A percentile compares a stretch with the other conserved stretches of the same genome.
Evolutionary conservation across 2,329 filamentous ascomycete species (phyloP).

Genomic region (Ophiostoma sp.): DNA sequence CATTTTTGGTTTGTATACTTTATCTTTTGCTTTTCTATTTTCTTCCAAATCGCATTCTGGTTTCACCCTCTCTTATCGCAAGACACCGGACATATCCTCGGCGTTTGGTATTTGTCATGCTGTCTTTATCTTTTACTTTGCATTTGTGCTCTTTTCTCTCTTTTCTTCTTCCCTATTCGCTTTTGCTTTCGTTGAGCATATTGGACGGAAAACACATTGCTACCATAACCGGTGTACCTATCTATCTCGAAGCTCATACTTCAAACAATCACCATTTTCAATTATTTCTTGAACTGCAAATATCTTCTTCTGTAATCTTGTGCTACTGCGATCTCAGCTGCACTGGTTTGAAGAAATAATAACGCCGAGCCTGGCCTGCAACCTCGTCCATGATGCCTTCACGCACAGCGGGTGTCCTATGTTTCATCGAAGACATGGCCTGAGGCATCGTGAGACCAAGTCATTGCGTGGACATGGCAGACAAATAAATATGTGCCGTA

Average conservation of each 20-base stretch:
- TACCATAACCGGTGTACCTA: background rate
- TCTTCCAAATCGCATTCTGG: background rate
- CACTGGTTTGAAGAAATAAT: no score
- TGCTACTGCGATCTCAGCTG: no score
- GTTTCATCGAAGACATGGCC: no score
- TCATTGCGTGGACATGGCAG: no score
- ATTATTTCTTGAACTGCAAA: no score
- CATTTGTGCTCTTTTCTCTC: background rate
- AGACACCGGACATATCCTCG: background rate
- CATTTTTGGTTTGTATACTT: background rate
- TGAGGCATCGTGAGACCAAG: no score
- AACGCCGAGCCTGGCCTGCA: no score
- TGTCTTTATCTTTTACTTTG: background rate
- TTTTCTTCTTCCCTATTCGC: background rate
- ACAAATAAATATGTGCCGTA: no score
- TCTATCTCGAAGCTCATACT: background rate
- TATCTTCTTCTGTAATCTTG: no score
- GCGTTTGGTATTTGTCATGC: background rate
- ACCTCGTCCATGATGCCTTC: no score
- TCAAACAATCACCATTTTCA: no score
- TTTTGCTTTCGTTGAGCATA: background rate
- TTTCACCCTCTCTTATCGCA: background rate
- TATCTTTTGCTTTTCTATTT: background rate
- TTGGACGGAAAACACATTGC: constrained; percentile 8
- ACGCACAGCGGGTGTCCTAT: no score